These are phyloP conservation scores for Coniochaeta sp. DNA, from an alignment of 2,329 filamentous ascomycete genomes.

Conservation along the genomic window DNA sequence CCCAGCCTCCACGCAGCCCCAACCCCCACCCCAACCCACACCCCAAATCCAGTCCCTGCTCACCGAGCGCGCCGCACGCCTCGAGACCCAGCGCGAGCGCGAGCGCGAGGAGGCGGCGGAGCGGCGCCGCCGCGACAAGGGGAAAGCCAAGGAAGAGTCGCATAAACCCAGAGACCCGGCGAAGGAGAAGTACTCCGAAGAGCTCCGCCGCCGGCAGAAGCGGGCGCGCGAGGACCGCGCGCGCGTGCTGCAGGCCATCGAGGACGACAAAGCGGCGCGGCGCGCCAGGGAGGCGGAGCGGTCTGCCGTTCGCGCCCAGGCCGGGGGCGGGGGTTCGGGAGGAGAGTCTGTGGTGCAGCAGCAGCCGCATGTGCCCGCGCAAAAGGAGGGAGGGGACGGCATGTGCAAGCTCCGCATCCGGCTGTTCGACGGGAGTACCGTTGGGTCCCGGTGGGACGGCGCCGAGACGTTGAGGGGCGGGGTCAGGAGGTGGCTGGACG, in stretches of 20 bases:
- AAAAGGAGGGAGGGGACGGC: constrained; percentile 8
- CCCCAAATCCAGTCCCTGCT: constrained; percentile 23
- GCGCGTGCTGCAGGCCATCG: constrained; percentile 66
- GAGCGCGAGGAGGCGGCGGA: constrained; percentile 39
- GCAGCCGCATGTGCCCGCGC: no score
- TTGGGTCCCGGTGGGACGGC: constrained; percentile 65
- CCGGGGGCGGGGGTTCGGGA: constrained; percentile 23
- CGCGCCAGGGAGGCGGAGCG: constrained; percentile 37
- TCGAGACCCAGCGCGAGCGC: constrained; percentile 37
- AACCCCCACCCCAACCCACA: neutral
- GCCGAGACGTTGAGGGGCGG: constrained; percentile 53
- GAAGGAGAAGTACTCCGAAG: constrained; percentile 38
- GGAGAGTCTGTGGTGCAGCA: no score
- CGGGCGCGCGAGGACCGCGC: constrained; percentile 62
- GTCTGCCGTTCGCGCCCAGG: no score
- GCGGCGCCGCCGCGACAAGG: constrained; percentile 17
- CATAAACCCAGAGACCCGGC: constrained; percentile 20
- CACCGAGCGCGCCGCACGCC: constrained; percentile 40
- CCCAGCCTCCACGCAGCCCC: no score
- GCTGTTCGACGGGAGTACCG: constrained; percentile 74
- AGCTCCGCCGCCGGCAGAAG: constrained; percentile 55
- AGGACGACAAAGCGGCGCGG: constrained; percentile 67
- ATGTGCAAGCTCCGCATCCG: constrained; percentile 57
- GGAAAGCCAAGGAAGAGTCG: constrained; percentile 18
- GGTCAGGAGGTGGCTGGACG: constrained; percentile 73